Evolutionary conservation across 2,329 filamentous ascomycete species (phyloP).

Genomic region (Penicillium decumbens): DNA sequence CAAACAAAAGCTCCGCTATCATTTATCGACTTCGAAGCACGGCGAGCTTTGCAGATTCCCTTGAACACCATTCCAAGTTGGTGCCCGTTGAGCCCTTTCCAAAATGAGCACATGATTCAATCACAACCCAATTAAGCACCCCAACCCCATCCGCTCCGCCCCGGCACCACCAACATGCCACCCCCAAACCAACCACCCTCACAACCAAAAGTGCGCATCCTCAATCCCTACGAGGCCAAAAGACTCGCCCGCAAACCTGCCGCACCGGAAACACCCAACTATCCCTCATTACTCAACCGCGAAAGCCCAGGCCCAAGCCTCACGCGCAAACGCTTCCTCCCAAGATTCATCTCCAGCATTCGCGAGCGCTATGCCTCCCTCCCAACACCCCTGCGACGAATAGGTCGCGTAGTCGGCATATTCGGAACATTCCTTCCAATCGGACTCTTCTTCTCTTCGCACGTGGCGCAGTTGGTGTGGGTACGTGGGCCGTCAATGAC

Average conservation of each 20-base stretch:
- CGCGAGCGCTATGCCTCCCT: conserved; percentile 27
- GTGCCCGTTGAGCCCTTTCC: background rate
- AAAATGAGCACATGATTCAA: background rate
- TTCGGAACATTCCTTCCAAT: conserved; percentile 37
- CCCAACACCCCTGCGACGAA: conserved; percentile 25
- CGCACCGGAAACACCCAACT: background rate
- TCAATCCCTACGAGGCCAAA: conserved; percentile 20
- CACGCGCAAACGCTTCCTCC: conserved; percentile 9
- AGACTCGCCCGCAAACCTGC: conserved; percentile 5
- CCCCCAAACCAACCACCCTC: conserved; percentile 6
- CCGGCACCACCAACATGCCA: conserved; percentile 5
- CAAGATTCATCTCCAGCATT: conserved; percentile 25
- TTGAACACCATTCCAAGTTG: background rate
- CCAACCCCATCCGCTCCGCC: background rate
- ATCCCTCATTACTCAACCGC: conserved; percentile 1
- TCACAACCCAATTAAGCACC: background rate
- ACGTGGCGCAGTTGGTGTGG: conserved; percentile 41
- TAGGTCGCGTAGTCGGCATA: conserved; percentile 26
- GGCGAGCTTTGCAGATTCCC: background rate
- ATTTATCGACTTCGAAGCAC: background rate
- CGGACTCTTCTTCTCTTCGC: conserved; percentile 37
- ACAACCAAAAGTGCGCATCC: conserved; percentile 17
- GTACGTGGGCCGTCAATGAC: conserved; percentile 63
- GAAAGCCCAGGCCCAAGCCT: conserved; percentile 10
- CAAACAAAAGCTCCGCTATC: background rate